Base-by-base conservation (phyloP, 352 stramenopile genomes). In the Phytophthora constricta region DNA sequence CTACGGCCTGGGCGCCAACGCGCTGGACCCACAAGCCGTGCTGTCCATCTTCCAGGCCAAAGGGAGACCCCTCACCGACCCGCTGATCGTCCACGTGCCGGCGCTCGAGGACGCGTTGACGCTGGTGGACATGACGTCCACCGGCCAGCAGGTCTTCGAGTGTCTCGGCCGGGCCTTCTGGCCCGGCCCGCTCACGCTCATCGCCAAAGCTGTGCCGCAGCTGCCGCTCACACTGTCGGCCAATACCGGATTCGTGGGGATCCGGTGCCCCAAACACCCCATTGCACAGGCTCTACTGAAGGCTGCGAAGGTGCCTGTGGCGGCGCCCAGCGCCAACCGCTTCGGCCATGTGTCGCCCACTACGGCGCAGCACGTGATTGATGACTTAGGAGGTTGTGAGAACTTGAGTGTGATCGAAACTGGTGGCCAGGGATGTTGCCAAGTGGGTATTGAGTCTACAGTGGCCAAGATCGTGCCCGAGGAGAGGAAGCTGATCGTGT, bases 261-360 rank as follows among this genome's bases (percentile, higher is more conserved):
- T 99, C 62, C 95, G 98, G 26, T 97, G 87, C 50, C 98, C 98
- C 0, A 84, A 87, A 22, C 97, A 99, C 72, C 77, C 91, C 0
- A 76, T 99, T 16, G 97, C 97, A 1, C 82, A 92, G 58, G 75
- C 80, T 42, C 72, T 99, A 37, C 86, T 99, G 26, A 74, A 76
- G 23, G 83, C 77, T 31, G 92, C 95, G 4, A 66, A 90, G 23
- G 87, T 99, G 28, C 98, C 98, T 0, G 95, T 99, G 19, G 97
- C 97, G 5, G 98, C 97, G 23, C 98, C 98, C 1, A 98, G 91
- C 74, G 98, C 98, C 10, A 99, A 99, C 72, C 91, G 97, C 55
- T 99, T 99, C 76, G 97, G 97, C 13, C 98, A 99, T 66, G 97
- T 99, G 34, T 98, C 92, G 33, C 98, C 98, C 4, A 99, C 98